A percentile compares a stretch with the other conserved stretches of the same genome.
These are phyloP conservation scores for Conoideocrella luteorostrata DNA, from an alignment of 2,329 filamentous ascomycete species.

Conservation along the genomic window DNA sequence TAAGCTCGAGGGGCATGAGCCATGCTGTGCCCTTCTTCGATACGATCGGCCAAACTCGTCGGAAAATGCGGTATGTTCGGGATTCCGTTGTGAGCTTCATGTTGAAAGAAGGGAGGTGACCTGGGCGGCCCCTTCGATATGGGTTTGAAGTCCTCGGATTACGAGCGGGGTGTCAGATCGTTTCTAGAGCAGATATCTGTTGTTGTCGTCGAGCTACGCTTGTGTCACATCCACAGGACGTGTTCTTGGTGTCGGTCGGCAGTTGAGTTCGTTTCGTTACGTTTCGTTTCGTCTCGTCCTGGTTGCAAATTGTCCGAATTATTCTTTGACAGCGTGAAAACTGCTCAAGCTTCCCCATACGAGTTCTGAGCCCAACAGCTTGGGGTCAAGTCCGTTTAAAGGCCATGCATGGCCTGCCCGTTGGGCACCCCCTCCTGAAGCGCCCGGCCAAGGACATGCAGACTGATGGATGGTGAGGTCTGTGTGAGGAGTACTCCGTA, in stretches of 20 bases:
- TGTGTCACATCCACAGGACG: not conserved
- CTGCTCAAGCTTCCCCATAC: not conserved
- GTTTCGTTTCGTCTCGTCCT: constrained; percentile 1
- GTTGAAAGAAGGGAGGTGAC: not conserved
- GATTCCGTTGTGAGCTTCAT: constrained; percentile 9
- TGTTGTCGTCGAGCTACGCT: not conserved
- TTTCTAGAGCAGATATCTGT: not conserved
- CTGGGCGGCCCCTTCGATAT: too few relatives aligned
- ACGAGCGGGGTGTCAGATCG: not conserved
- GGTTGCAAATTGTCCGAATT: not conserved
- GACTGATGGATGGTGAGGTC: constrained; percentile 2
- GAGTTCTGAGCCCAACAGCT: constrained; percentile 6
- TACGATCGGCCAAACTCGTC: constrained; percentile 48
- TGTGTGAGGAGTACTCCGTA: constrained; percentile 10
- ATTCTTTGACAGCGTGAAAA: not conserved
- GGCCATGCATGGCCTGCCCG: constrained; percentile 3
- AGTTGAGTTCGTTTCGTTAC: too few relatives aligned
- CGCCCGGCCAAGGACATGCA: constrained; percentile 14
- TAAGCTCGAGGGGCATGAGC: constrained; percentile 61
- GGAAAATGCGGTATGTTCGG: constrained; percentile 47
- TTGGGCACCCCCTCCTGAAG: not conserved
- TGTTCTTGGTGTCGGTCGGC: not conserved
- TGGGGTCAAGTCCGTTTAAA: constrained; percentile 13
- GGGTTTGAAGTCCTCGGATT: not conserved
- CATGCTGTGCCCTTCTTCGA: constrained; percentile 50